Conservation (phyloP, 805 yeast species). For the Dipodascopsis uninucleata region DNA sequence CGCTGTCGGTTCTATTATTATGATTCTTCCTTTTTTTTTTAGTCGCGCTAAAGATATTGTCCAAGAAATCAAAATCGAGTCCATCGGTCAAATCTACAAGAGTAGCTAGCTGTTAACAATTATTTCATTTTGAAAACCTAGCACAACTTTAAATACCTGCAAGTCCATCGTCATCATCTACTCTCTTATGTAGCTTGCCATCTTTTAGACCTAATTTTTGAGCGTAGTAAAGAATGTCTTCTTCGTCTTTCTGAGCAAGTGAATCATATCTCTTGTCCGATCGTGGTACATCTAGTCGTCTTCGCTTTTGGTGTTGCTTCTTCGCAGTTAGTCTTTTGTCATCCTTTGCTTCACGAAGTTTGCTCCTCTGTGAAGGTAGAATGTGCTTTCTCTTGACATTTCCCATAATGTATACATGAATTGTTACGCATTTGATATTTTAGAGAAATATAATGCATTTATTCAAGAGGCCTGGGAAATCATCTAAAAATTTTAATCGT, state of each 20-base stretch:
- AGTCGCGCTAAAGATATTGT: constrained; percentile 20
- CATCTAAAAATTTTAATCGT: constrained; percentile 1
- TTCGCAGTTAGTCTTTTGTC: neutral
- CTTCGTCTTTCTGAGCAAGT: constrained; percentile 58
- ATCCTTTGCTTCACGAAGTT: neutral
- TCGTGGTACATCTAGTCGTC: constrained; percentile 30
- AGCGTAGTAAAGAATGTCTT: constrained; percentile 78
- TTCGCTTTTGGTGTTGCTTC: constrained; percentile 7
- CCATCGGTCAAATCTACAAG: constrained; percentile 70
- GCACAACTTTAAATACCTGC: constrained; percentile 43
- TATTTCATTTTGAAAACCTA: neutral
- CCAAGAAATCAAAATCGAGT: constrained; percentile 48
- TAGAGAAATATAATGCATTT: no score
- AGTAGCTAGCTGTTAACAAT: constrained; percentile 1
- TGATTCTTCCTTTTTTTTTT: constrained; percentile 10
- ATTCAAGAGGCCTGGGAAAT: constrained; percentile 1
- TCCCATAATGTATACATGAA: no score
- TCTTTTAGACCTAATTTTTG: constrained; percentile 68
- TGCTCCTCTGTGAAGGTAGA: constrained; percentile 20
- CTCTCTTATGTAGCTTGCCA: constrained; percentile 40
- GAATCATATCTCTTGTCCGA: constrained; percentile 48
- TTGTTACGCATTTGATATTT: no score
- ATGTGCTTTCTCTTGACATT: constrained; percentile 6
- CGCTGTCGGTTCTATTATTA: constrained; percentile 25
- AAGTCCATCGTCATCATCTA: constrained; percentile 67